phyloP scores from a whole-genome alignment of 805 yeast species.

The Spathaspora arborariae region DNA sequence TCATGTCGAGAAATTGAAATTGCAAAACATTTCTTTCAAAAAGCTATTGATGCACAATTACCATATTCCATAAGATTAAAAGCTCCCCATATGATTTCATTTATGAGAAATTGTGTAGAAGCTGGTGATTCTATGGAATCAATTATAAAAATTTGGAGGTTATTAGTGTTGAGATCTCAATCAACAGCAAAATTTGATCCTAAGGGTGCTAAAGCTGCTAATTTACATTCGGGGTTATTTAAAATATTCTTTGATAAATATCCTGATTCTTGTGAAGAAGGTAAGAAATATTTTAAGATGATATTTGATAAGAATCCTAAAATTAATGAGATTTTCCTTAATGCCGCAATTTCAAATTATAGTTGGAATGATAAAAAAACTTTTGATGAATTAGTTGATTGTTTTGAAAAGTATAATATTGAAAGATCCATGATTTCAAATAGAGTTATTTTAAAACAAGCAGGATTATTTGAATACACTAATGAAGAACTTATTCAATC shows the following conservation, averaged over 20 bases:
- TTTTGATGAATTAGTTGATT: conserved; percentile 57
- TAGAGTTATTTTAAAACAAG: conserved; percentile 68
- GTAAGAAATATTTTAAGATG: conserved; percentile 52
- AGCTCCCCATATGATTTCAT: conserved; percentile 67
- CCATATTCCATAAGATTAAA: conserved; percentile 71
- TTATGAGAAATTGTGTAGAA: conserved; percentile 57
- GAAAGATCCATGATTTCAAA: conserved; percentile 64
- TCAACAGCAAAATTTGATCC: conserved; percentile 22
- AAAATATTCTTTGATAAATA: conserved; percentile 61
- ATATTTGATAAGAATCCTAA: conserved; percentile 55
- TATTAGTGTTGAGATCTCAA: conserved; percentile 52
- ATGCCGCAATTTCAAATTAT: conserved; percentile 65
- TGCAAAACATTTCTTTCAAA: conserved; percentile 70
- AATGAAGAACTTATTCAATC: conserved; percentile 48
- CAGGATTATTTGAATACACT: conserved; percentile 58
- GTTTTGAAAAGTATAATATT: conserved; percentile 55
- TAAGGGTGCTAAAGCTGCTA: conserved; percentile 56
- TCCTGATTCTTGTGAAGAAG: conserved; percentile 49
- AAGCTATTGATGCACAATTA: conserved; percentile 59
- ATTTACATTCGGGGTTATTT: conserved; percentile 66
- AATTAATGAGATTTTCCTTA: conserved; percentile 78
- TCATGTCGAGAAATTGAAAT: conserved; percentile 67
- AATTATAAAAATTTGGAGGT: conserved; percentile 61
- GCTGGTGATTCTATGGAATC: conserved; percentile 54
- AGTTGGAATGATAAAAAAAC: conserved; percentile 67